Evolutionary conservation across 2,329 filamentous ascomycete species (phyloP), one percentile per base, ranked within the genome.

Genomic region (Cercospora sp.): DNA sequence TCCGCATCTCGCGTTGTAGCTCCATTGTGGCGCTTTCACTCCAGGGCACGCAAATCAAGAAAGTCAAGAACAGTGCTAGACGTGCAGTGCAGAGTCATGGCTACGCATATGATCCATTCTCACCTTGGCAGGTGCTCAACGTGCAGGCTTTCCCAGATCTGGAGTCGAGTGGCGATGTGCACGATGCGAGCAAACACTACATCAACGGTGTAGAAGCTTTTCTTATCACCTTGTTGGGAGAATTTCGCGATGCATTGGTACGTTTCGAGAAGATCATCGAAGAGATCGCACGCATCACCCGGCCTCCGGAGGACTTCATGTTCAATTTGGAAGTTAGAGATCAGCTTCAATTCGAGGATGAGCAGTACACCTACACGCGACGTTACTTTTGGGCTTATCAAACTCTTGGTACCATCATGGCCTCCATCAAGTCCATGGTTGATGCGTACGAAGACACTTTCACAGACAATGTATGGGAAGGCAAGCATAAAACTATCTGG

Each of bases 301-400:
- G 86, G 0, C 87, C 87, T 8, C 84, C 86, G 1, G 80, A 86
- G 4, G 81, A 86, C 31, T 89, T 89, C 75, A 86, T 89, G 77
- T 89, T 89, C 72, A 81, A 88, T 68, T 80, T 81, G 45, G 80
- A 82, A 20, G 77, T 88, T 5, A 81, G 87, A 12, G 86, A 87
- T 76, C 83, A 84, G 70, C 81, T 88, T 0, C 80, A 89, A 1
- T 89, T 89, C 71, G 87, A 89, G 75, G 87, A 89, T 73, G 81
- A 82, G 63, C 78, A 86, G 64, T 89, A 87, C 72, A 89, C 87
- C 1, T 88, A 87, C 78, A 87, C 86, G 16, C 81, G 86, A 0
- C 82, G 87, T 16, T 89, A 89, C 72, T 89, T 89, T 73, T 89
- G 87, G 83, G 86, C 86, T 0, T 87, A 85, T 72, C 87, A 88